Conservation (phyloP, 495 filamentous ascomycete species). For the Immersiella caudata region DNA sequence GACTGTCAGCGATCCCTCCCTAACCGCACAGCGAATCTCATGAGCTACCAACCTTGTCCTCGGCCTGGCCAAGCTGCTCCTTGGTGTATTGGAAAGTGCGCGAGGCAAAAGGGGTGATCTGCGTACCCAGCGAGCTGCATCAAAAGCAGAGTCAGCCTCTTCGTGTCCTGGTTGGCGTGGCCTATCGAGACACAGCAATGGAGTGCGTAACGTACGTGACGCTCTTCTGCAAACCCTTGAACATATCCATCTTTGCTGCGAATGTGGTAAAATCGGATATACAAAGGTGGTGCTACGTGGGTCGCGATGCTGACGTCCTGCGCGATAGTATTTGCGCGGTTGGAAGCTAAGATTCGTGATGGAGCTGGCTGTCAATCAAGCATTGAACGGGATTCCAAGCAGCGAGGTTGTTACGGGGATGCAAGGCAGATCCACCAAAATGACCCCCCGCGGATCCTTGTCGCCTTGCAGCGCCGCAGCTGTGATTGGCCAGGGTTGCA, state of each 20-base stretch:
- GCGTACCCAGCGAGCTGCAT: slow-evolving; percentile 49
- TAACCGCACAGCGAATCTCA: neutral
- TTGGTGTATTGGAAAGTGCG: slow-evolving; percentile 96
- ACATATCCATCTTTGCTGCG: slow-evolving; percentile 35
- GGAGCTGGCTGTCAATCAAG: slow-evolving; percentile 10
- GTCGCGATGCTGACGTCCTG: neutral
- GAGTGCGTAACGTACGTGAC: slow-evolving; percentile 31
- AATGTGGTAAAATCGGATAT: neutral
- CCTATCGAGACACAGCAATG: neutral
- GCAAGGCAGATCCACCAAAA: slow-evolving; percentile 15
- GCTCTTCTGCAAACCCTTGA: slow-evolving; percentile 42
- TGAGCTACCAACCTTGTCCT: slow-evolving; percentile 73
- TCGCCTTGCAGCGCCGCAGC: neutral
- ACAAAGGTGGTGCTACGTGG: neutral
- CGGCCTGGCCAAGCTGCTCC: slow-evolving; percentile 92
- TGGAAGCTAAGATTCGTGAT: neutral
- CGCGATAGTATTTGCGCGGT: neutral
- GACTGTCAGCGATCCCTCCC: slow-evolving; percentile 3
- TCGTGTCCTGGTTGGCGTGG: neutral
- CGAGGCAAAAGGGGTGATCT: slow-evolving; percentile 85
- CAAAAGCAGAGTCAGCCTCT: slow-evolving; percentile 26
- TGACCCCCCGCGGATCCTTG: slow-evolving; percentile 23
- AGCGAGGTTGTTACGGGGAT: slow-evolving; percentile 19
- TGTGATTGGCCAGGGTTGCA: neutral
- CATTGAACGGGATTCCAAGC: neutral